phyloP scores from a whole-genome alignment of 495 filamentous ascomycete genomes.

The Neurospora discreta region DNA sequence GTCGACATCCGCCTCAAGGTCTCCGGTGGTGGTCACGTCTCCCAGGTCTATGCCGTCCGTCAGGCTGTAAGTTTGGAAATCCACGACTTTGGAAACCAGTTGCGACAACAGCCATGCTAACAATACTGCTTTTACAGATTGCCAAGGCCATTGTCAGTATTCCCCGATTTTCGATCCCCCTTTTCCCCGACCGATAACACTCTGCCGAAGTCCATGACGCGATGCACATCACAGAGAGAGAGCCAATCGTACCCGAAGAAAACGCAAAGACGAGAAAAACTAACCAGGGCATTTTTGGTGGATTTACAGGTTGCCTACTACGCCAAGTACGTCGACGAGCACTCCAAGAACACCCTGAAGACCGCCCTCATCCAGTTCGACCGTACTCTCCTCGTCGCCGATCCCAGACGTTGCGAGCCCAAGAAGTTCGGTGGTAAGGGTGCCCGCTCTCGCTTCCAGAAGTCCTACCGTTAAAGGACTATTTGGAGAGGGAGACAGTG shows the following conservation, averaged over 20 bases:
- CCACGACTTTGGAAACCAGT: background rate
- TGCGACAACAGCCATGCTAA: slow-evolving; percentile 8
- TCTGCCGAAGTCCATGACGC: background rate
- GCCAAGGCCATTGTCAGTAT: slow-evolving; percentile 50
- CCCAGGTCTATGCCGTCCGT: slow-evolving; percentile 96
- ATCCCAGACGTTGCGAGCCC: slow-evolving; percentile 87
- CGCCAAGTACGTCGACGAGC: slow-evolving; percentile 99
- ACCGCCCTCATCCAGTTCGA: slow-evolving; percentile 88
- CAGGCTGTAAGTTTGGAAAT: slow-evolving; percentile 49
- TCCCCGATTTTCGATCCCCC: background rate
- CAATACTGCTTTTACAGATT: slow-evolving; percentile 37
- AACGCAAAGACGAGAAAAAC: background rate
- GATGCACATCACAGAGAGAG: background rate
- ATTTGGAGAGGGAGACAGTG: slow-evolving; percentile 3
- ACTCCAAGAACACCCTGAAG: slow-evolving; percentile 99
- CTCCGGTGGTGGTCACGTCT: slow-evolving; percentile 91
- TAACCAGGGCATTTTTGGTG: background rate
- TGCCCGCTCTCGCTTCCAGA: slow-evolving; percentile 95
- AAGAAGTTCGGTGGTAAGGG: slow-evolving; percentile 92
- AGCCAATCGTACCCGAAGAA: background rate
- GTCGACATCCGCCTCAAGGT: slow-evolving; percentile 97
- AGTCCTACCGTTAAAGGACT: slow-evolving; percentile 52
- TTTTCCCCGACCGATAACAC: background rate
- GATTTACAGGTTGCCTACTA: slow-evolving; percentile 70
- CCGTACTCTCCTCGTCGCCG: slow-evolving; percentile 91